Evolutionary conservation across 345 rosid species (phyloP).

Genomic region (Eucalyptus regnans): DNA sequence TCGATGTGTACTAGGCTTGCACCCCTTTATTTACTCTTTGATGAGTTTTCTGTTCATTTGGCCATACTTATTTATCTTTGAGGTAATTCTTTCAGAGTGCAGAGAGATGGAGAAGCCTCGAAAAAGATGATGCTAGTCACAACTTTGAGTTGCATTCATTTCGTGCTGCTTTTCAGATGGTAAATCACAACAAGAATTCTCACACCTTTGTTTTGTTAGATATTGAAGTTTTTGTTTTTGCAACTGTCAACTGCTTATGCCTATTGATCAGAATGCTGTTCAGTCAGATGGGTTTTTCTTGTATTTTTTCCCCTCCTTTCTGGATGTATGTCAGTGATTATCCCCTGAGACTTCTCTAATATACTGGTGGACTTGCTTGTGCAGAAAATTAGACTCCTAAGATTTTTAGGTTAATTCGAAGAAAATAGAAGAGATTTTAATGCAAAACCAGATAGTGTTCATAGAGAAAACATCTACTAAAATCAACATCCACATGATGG

Average conservation of each 20-base stretch:
- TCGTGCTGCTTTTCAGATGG: slow-evolving; percentile 94
- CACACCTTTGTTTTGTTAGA: background rate
- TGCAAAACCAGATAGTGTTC: background rate
- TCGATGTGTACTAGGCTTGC: background rate
- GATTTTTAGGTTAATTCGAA: background rate
- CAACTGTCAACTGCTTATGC: background rate
- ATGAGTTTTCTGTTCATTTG: background rate
- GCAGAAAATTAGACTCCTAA: background rate
- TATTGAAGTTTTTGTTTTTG: background rate
- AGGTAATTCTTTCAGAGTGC: slow-evolving; percentile 48
- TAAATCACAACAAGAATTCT: background rate
- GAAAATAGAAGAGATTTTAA: background rate
- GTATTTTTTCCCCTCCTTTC: background rate
- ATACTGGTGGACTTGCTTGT: background rate
- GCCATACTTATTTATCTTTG: background rate
- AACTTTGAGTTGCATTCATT: slow-evolving; percentile 87
- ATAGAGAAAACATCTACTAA: background rate
- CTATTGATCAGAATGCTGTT: background rate
- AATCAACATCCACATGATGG: background rate
- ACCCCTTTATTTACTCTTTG: background rate
- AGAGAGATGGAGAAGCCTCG: slow-evolving; percentile 76
- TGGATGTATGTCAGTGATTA: background rate
- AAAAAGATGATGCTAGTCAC: slow-evolving; percentile 60
- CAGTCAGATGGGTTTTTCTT: background rate
- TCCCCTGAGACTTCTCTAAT: background rate